Percentiles rank a stretch among this genome's conserved stretches.
phyloP scores from a whole-genome alignment of 352 stramenopile genomes.

The Globisporangium abappressorium region DNA sequence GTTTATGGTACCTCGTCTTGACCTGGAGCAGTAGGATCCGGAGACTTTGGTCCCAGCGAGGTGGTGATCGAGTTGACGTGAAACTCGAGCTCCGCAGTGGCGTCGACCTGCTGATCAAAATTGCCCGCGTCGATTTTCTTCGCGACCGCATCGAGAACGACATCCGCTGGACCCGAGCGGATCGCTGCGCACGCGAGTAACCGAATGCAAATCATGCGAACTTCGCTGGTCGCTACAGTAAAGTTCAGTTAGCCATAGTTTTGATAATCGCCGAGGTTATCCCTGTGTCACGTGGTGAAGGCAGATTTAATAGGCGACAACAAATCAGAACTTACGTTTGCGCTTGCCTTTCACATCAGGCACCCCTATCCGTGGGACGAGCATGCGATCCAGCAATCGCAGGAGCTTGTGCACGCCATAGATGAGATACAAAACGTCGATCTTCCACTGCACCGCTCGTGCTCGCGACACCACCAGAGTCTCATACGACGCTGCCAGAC shows the following conservation, averaged over 20 bases:
- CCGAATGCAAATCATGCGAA: slow-evolving; percentile 45
- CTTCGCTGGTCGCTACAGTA: slow-evolving; percentile 36
- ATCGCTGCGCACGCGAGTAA: slow-evolving; percentile 52
- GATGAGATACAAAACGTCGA: slow-evolving; percentile 69
- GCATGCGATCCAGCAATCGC: slow-evolving; percentile 49
- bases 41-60: slow-evolving; percentile 22
- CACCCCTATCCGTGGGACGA: slow-evolving; percentile 22
- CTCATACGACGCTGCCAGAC: slow-evolving; percentile 48
- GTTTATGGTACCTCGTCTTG: slow-evolving; percentile 31
- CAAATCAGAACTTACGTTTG: slow-evolving; percentile 27
- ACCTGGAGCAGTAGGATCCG: slow-evolving; percentile 9
- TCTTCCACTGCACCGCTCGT: slow-evolving; percentile 59
- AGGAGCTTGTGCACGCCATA: slow-evolving; percentile 51
- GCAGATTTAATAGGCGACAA: neutral
- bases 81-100: slow-evolving; percentile 46
- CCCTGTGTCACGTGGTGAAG: too few species aligned
- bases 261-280: neutral
- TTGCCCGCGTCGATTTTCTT: slow-evolving; percentile 30
- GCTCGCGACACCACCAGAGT: slow-evolving; percentile 40
- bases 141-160: slow-evolving; percentile 34
- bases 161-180: slow-evolving; percentile 29
- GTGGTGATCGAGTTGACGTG: slow-evolving; percentile 40
- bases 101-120: slow-evolving; percentile 38
- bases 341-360: slow-evolving; percentile 26
- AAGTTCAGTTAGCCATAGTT: neutral